These are phyloP conservation scores for Polygonum maritimum DNA, from an alignment of 148 eudicot species.

Conservation along the genomic window DNA sequence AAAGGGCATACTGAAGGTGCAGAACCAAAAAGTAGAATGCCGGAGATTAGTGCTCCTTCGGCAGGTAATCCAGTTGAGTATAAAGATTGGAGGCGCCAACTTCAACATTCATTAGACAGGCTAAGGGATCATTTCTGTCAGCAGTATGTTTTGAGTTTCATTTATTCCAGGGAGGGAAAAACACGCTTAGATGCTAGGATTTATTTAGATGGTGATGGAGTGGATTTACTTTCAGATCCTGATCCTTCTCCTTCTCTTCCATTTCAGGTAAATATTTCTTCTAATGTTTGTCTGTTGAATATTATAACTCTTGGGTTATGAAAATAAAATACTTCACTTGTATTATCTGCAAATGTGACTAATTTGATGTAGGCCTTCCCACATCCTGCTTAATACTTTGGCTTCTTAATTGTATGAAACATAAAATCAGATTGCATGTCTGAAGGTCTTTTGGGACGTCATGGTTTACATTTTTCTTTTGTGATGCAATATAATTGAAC, in stretches of 20 bases:
- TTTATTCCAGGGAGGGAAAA: constrained; percentile 83
- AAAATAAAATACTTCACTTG: neutral
- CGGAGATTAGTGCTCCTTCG: constrained; percentile 32
- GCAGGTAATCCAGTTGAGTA: constrained; percentile 48
- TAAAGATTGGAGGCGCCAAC: constrained; percentile 91
- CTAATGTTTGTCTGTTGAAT: neutral
- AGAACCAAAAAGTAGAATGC: constrained; percentile 36
- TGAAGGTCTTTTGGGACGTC: neutral
- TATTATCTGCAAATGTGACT: neutral
- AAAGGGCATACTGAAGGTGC: constrained; percentile 50
- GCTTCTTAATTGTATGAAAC: neutral
- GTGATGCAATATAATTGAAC: neutral
- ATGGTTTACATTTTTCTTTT: neutral
- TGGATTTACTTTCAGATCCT: constrained; percentile 49
- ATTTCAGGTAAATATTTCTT: constrained; percentile 58
- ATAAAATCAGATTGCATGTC: neutral
- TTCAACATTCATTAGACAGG: constrained; percentile 89
- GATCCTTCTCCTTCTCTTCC: constrained; percentile 94
- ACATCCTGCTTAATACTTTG: neutral
- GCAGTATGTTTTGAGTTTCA: constrained; percentile 84
- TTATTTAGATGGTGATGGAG: constrained; percentile 58
- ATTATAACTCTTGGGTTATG: neutral
- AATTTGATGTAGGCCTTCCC: neutral
- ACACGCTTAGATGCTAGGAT: constrained; percentile 80
- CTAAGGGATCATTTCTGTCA: constrained; percentile 90